phyloP scores from a whole-genome alignment of 108 stramenopile species.

The Nitzschia putrida region DNA sequence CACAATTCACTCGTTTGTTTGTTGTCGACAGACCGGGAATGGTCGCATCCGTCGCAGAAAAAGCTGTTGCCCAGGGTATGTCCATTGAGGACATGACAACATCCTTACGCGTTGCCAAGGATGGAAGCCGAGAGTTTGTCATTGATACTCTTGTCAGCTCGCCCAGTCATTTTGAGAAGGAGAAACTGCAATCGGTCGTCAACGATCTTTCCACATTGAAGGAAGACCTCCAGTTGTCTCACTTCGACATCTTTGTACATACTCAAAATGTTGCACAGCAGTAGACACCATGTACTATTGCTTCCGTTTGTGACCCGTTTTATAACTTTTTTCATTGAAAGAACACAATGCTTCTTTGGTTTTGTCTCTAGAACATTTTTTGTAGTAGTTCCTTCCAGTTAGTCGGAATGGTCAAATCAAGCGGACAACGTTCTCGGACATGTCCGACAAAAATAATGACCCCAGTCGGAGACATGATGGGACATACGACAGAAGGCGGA shows the following conservation, averaged over 20 bases:
- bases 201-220: constrained; percentile 58
- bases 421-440: no score
- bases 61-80: constrained; percentile 60
- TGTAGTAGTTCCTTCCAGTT: no score
- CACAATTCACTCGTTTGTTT: not conserved
- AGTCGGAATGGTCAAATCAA: no score
- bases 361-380: no score
- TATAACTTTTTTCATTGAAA: no score
- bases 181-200: constrained; percentile 50
- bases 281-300: no score
- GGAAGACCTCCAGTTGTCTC: constrained; percentile 54
- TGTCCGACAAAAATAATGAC: no score
- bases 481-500: no score
- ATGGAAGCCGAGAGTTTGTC: constrained; percentile 64
- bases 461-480: no score
- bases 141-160: constrained; percentile 62
- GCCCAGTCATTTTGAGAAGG: constrained; percentile 48
- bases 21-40: constrained; percentile 65
- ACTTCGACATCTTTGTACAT: constrained; percentile 79
- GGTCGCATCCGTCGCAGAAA: constrained; percentile 73
- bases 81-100: constrained; percentile 79
- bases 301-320: no score
- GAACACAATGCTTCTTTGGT: no score
- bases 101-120: constrained; percentile 50
- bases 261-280: not conserved